Base-by-base conservation (phyloP, 2,329 filamentous ascomycete genomes). In the Clonostachys byssicola region DNA sequence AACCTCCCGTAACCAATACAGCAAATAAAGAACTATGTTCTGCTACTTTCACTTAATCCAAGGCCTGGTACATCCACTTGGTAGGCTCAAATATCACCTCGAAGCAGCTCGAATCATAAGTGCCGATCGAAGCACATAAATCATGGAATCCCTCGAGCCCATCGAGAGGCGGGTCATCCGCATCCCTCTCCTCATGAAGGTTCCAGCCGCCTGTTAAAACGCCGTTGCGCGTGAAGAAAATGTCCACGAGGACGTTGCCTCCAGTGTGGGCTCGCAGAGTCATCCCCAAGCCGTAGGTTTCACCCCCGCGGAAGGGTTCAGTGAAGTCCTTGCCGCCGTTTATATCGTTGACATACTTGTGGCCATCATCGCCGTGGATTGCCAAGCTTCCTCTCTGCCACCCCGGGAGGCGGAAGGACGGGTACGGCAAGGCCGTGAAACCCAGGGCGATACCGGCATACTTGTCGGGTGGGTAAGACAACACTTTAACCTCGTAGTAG, bases 281-380 rank as follows among this genome's bases (percentile, higher is more conserved):
- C 76, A 92, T 87, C 5, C 88, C 88, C 13, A 92, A 66, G 1
- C 88, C 89, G 10, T 89, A 74, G 6, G 80, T 83, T 56, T 89
- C 80, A 14, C 85, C 85, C 0, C 67, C 66, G n/a, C 66, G 62
- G 60, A 91, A 91, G 6, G 81, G 73, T 10, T 61, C 56, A 0
- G 83, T 83, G 52, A 92, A 92, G 47, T 81, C 73, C 52, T 80
- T 79, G 16, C 89, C 89, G 18, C 89, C 88, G 72, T 78, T 86
- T 8, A 75, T 74, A 61, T 92, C 86, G 60, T 91, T 89, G 56
- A 90, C 75, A 61, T 86, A 94, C 62, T 79, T 78, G 56, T 85
- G 77, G 0, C 89, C 89, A 62, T 92, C 89, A 62, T 92, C 89
- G 42, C 85, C 83, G 61, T 92, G 89, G n/a, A 92, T 81, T 2